Evolutionary conservation across 257 asterid genomes (phyloP).

Genomic region (Petunia secreta): DNA sequence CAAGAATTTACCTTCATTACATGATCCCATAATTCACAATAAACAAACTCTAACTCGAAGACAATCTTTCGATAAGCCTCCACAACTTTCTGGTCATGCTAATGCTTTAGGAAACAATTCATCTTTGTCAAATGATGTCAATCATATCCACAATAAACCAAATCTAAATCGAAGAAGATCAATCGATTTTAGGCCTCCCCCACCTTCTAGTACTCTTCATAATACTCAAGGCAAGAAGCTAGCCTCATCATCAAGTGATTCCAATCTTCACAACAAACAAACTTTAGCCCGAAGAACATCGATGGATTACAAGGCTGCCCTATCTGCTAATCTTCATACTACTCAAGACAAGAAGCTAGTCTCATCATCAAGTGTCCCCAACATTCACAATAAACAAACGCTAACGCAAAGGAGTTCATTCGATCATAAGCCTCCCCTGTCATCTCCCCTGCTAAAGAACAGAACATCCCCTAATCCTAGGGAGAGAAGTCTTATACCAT

Average conservation of each 20-base stretch:
- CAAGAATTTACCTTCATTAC: constrained; percentile 35
- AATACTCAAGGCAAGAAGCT: constrained; percentile 40
- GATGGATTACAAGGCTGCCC: constrained; percentile 49
- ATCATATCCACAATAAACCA: no score
- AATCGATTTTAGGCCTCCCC: no score
- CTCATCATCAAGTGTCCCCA: constrained; percentile 25
- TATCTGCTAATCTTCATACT: constrained; percentile 32
- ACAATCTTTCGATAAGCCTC: no score
- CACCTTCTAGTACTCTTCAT: background rate
- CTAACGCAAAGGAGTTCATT: constrained; percentile 53
- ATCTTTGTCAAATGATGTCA: no score
- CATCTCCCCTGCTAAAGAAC: constrained; percentile 38
- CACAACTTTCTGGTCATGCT: no score
- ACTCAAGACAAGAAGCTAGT: constrained; percentile 39
- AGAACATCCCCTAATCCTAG: constrained; percentile 43
- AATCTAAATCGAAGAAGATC: no score
- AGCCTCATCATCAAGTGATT: background rate
- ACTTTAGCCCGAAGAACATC: constrained; percentile 44
- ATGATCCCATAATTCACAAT: constrained; percentile 25
- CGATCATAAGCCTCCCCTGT: constrained; percentile 54
- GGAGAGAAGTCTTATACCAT: constrained; percentile 33
- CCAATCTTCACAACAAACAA: constrained; percentile 26
- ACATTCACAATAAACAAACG: background rate
- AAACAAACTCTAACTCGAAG: constrained; percentile 37
- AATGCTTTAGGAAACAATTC: no score